These are phyloP conservation scores for Pichia sp. DNA, from an alignment of 1,139 yeast genomes.

Conservation along the genomic window DNA sequence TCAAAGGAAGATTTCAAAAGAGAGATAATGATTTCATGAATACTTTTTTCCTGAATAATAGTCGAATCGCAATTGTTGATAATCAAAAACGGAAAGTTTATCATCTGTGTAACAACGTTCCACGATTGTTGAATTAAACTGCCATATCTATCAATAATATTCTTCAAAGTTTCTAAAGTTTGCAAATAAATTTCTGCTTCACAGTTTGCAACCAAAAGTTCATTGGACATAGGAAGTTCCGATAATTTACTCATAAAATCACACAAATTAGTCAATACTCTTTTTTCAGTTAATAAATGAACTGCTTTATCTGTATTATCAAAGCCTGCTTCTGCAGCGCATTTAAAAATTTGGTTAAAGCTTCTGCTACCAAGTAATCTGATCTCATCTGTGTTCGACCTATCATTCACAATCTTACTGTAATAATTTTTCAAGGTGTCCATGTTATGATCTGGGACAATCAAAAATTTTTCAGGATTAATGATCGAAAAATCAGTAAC, in stretches of 20 bases:
- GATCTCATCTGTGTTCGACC: conserved; percentile 35
- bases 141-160: conserved; percentile 69
- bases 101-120: conserved; percentile 62
- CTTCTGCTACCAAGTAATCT: conserved; percentile 44
- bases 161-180: conserved; percentile 57
- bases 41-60: conserved; percentile 31
- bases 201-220: conserved; percentile 40
- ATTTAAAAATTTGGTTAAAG: conserved; percentile 44
- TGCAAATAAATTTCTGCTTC: conserved; percentile 65
- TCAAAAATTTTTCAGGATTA: conserved; percentile 46
- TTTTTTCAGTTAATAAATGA: conserved; percentile 29
- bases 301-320: conserved; percentile 10
- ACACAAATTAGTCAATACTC: conserved; percentile 36
- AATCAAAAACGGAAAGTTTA: conserved; percentile 59
- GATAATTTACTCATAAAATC: conserved; percentile 33
- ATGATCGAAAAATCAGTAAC: conserved; percentile 42
- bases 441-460: conserved; percentile 42
- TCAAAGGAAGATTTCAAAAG: conserved; percentile 66
- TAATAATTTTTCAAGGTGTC: conserved; percentile 39
- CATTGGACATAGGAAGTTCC: conserved; percentile 36
- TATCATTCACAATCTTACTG: conserved; percentile 37
- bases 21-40: conserved; percentile 37
- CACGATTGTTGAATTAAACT: conserved; percentile 53
- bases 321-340: conserved; percentile 44
- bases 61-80: conserved; percentile 31